Evolutionary conservation across 179 eudicot genomes (phyloP).

Genomic region (Amaranthus tricolor): DNA sequence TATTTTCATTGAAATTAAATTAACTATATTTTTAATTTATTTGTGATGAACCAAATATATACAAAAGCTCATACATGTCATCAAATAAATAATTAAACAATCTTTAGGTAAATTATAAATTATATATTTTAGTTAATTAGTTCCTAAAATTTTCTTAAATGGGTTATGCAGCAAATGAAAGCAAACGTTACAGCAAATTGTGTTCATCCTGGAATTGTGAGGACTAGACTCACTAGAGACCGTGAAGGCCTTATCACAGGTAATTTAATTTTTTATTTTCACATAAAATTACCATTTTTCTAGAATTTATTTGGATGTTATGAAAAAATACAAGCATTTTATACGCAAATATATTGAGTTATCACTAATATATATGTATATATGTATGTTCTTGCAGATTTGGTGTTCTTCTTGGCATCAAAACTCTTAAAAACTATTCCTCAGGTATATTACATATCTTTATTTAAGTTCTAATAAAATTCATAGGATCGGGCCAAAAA

Average conservation of each 20-base stretch:
- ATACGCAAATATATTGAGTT: not conserved
- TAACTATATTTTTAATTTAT: too few relatives aligned
- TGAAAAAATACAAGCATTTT: not conserved
- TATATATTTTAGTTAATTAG: not conserved
- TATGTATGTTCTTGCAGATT: constrained; percentile 40
- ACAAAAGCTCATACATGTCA: too few relatives aligned
- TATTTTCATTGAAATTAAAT: too few relatives aligned
- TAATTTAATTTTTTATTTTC: not conserved
- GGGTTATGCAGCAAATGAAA: constrained; percentile 50
- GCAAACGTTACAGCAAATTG: constrained; percentile 76
- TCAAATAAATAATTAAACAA: too few relatives aligned
- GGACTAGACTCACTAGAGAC: constrained; percentile 86
- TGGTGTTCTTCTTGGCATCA: constrained; percentile 67
- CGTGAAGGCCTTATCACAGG: constrained; percentile 74
- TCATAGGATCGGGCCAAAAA: too few relatives aligned
- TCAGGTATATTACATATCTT: constrained; percentile 37
- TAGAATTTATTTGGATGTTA: not conserved
- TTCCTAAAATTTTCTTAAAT: not conserved
- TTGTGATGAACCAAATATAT: too few relatives aligned
- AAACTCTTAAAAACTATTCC: constrained; percentile 78
- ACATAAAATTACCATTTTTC: not conserved
- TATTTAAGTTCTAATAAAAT: not conserved
- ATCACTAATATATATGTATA: not conserved
- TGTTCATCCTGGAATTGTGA: constrained; percentile 90
- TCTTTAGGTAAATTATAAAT: not conserved